Evolutionary conservation across 2,329 filamentous ascomycete genomes (phyloP).

Genomic region (Pseudopithomyces maydicus): DNA sequence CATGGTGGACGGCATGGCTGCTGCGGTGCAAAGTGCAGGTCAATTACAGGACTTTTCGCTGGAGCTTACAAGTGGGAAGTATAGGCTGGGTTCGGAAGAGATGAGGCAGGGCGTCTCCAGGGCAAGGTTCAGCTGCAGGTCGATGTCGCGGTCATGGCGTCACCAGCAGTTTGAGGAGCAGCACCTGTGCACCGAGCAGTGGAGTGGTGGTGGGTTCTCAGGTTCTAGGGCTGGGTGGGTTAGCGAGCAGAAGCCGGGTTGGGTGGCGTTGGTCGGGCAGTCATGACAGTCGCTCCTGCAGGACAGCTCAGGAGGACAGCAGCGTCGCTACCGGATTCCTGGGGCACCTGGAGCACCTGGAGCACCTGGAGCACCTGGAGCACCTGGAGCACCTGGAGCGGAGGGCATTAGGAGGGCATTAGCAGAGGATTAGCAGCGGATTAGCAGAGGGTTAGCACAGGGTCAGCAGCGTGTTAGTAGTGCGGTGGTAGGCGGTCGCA

Average conservation of each 20-base stretch:
- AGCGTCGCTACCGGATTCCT: conserved; percentile 8
- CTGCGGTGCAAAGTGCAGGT: background rate
- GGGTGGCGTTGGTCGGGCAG: conserved; percentile 8
- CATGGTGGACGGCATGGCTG: no score
- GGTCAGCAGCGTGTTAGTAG: no score
- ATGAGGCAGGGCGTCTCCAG: background rate
- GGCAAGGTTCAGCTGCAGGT: no score
- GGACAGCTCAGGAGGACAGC: conserved; percentile 12
- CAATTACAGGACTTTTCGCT: background rate
- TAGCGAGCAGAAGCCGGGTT: background rate
- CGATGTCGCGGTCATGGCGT: no score
- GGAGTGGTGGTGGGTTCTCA: no score
- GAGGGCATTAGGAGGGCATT: no score
- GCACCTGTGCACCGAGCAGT: no score
- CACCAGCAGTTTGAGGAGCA: no score
- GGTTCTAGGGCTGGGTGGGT: no score
- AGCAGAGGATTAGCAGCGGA: no score
- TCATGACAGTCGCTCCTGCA: conserved; percentile 17
- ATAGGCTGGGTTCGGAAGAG: conserved; percentile 2
- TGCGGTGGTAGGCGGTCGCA: no score
- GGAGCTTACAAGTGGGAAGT: background rate
- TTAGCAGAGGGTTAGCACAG: no score
- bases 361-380: conserved; percentile 1
- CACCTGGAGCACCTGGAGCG: background rate
- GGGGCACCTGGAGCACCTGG: conserved; percentile 1